phyloP scores from a whole-genome alignment of 805 yeast genomes.

The Yarrowia porcina region DNA sequence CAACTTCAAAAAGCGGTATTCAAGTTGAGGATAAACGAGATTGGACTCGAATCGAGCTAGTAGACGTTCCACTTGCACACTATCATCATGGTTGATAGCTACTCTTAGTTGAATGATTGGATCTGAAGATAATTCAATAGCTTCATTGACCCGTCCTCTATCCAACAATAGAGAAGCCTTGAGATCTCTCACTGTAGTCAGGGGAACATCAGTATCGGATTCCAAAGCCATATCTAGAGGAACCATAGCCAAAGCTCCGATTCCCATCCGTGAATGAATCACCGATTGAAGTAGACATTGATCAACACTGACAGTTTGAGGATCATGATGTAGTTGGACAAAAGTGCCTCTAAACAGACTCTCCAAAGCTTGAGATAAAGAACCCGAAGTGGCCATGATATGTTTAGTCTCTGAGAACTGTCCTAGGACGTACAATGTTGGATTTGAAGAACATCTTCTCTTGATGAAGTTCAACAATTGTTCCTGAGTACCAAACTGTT shows the following conservation, averaged over 20 bases:
- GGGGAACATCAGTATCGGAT: slow-evolving; percentile 7
- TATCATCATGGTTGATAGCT: slow-evolving; percentile 1
- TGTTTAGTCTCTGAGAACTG: slow-evolving; percentile 27
- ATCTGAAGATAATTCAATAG: background rate
- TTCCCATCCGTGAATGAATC: slow-evolving; percentile 7
- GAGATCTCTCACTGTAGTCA: slow-evolving; percentile 2
- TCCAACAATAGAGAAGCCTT: background rate
- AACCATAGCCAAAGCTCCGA: slow-evolving; percentile 6
- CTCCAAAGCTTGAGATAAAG: slow-evolving; percentile 24
- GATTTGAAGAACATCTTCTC: slow-evolving; percentile 18
- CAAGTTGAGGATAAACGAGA: slow-evolving; percentile 2
- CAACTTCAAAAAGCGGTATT: slow-evolving; percentile 2
- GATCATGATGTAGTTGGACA: slow-evolving; percentile 14
- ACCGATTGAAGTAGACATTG: slow-evolving; percentile 5
- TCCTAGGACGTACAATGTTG: background rate
- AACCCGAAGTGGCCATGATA: slow-evolving; percentile 28
- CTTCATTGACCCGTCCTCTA: slow-evolving; percentile 1
- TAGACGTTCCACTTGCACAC: background rate
- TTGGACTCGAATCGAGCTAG: background rate
- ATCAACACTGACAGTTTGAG: background rate
- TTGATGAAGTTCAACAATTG: slow-evolving; percentile 64
- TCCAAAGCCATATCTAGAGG: slow-evolving; percentile 21
- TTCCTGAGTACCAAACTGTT: slow-evolving; percentile 55
- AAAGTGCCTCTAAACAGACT: slow-evolving; percentile 26
- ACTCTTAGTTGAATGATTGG: slow-evolving; percentile 6